These are phyloP conservation scores for Camellia oleifera DNA, from an alignment of 179 eudicot species.

Conservation along the genomic window DNA sequence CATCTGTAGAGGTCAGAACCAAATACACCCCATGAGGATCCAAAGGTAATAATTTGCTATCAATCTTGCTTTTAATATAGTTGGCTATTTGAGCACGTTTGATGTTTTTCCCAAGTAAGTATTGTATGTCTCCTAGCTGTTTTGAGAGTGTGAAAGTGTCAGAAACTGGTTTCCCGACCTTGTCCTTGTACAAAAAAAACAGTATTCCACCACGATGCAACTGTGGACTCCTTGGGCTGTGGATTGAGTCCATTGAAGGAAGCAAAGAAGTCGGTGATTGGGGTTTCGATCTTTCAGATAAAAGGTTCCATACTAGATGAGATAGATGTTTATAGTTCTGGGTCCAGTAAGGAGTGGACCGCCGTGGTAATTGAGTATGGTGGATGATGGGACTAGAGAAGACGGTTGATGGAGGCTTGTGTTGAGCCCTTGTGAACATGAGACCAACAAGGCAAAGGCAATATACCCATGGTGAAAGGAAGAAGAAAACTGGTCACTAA, in stretches of 20 bases:
- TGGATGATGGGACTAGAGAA: constrained; percentile 14
- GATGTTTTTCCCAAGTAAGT: constrained; percentile 19
- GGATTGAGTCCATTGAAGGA: constrained; percentile 1
- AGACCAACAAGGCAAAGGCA: constrained; percentile 11
- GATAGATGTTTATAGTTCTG: constrained; percentile 15
- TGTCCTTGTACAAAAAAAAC: constrained; percentile 13
- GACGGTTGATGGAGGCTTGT: constrained; percentile 16
- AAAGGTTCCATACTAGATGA: constrained; percentile 23
- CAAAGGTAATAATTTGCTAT: not conserved
- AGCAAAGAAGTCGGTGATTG: constrained; percentile 21
- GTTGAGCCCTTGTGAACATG: constrained; percentile 12
- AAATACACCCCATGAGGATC: constrained; percentile 21
- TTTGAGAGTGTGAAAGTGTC: not conserved
- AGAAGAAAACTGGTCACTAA: not conserved
- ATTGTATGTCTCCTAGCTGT: constrained; percentile 8
- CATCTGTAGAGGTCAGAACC: constrained; percentile 20
- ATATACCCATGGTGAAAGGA: constrained; percentile 12
- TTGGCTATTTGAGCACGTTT: constrained; percentile 19
- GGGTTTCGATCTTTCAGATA: constrained; percentile 1
- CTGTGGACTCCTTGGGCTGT: not conserved
- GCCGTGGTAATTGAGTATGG: constrained; percentile 18
- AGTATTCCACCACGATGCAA: constrained; percentile 18
- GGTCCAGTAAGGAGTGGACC: constrained; percentile 22
- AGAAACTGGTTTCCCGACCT: constrained; percentile 11
- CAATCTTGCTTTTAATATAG: constrained; percentile 19